These are phyloP conservation scores for Chimonanthus praecox DNA, from an alignment of 164 flowering plant genomes.

Conservation along the genomic window DNA sequence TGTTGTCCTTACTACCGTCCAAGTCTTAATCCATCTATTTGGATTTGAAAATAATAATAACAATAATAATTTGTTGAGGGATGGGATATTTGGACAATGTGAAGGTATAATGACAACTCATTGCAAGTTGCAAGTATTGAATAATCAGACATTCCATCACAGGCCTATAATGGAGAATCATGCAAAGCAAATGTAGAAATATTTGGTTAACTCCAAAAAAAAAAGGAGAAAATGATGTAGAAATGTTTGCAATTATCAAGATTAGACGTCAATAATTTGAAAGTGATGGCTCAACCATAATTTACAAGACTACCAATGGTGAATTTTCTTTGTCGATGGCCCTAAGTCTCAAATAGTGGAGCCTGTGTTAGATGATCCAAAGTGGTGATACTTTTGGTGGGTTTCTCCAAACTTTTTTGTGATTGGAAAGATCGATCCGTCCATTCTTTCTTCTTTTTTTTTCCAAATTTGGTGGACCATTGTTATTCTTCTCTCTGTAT, in stretches of 20 bases:
- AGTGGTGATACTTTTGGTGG: neutral
- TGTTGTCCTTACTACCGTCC: too few relatives aligned
- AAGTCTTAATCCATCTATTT: too few relatives aligned
- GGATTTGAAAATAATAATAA: too few relatives aligned
- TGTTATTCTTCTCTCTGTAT: neutral
- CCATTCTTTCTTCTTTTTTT: neutral
- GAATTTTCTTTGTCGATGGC: neutral
- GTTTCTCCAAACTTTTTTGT: neutral
- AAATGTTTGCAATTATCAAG: neutral
- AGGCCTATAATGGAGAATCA: neutral
- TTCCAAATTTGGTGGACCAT: neutral
- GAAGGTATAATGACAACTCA: neutral
- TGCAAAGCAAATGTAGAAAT: neutral
- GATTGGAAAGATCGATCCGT: neutral
- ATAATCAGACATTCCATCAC: neutral
- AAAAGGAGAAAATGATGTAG: neutral
- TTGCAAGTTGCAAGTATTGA: neutral
- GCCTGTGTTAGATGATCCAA: neutral
- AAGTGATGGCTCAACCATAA: neutral
- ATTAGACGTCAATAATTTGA: neutral
- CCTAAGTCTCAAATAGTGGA: neutral
- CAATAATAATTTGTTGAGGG: neutral
- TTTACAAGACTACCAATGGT: neutral
- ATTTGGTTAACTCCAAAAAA: too few relatives aligned
- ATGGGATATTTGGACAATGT: neutral